Conservation (phyloP, 441 rosid genomes). For the Gossypium lobatum region DNA sequence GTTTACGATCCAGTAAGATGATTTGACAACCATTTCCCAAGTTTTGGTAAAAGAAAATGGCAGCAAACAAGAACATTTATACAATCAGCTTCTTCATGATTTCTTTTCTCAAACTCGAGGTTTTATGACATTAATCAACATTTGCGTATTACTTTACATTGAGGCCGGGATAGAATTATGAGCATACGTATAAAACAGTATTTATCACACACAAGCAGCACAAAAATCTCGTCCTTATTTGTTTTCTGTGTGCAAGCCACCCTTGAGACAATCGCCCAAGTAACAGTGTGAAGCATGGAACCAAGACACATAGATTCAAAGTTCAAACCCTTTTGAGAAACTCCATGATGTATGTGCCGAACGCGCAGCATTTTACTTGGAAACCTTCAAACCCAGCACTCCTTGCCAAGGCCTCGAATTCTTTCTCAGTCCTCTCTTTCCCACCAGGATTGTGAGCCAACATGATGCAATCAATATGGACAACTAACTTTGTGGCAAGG, state of each 20-base stretch:
- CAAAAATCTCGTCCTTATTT: neutral
- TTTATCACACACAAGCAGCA: neutral
- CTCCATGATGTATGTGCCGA: constrained; percentile 59
- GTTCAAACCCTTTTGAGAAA: constrained; percentile 49
- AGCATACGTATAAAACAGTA: neutral
- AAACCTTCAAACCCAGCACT: constrained; percentile 70
- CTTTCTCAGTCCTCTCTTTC: constrained; percentile 78
- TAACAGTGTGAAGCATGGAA: neutral
- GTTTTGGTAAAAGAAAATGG: neutral
- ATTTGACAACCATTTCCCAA: neutral
- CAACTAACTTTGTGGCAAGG: constrained; percentile 46
- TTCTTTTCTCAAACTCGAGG: constrained; percentile 1
- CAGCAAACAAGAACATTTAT: neutral
- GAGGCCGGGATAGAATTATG: neutral
- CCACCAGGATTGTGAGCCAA: constrained; percentile 83
- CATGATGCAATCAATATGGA: constrained; percentile 70
- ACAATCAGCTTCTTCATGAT: neutral
- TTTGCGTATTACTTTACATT: neutral
- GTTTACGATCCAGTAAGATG: neutral
- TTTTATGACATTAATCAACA: neutral
- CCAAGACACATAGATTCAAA: constrained; percentile 14
- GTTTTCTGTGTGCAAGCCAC: neutral
- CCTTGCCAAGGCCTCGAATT: constrained; percentile 67
- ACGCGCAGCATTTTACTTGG: constrained; percentile 47
- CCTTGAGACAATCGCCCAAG: neutral